phyloP scores from a whole-genome alignment of 148 eudicot species.

The Silene latifolia region DNA sequence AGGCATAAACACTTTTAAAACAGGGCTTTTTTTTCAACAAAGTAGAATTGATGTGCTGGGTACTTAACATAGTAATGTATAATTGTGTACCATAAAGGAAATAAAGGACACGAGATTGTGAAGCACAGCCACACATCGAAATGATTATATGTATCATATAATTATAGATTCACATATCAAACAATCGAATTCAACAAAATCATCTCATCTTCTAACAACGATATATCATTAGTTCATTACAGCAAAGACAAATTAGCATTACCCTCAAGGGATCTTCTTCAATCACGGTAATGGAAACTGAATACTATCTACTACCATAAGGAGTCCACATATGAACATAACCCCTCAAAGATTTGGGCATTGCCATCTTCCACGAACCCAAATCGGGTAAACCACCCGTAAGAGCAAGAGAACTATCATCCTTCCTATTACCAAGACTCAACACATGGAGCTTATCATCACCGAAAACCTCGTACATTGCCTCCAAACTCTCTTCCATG shows the following conservation, averaged over 20 bases:
- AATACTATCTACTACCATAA: constrained; percentile 18
- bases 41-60: not conserved
- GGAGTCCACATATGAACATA: constrained; percentile 75
- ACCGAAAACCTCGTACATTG: constrained; percentile 58
- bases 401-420: constrained; percentile 77
- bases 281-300: too few relatives aligned
- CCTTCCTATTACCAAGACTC: constrained; percentile 52
- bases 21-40: not conserved
- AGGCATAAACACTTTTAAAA: not conserved
- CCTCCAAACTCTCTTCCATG: constrained; percentile 72
- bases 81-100: not conserved
- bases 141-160: not conserved
- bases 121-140: not conserved
- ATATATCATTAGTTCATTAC: not conserved
- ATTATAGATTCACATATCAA: constrained; percentile 12
- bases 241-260: not conserved
- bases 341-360: constrained; percentile 54
- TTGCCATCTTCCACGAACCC: constrained; percentile 48
- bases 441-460: constrained; percentile 49
- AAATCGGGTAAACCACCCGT: constrained; percentile 57
- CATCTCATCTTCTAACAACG: not conserved
- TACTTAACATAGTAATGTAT: not conserved
- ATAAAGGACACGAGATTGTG: not conserved
- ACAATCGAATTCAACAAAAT: constrained; percentile 8
- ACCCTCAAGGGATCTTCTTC: not conserved